A percentile compares a stretch with the other conserved stretches of the same genome.
These are phyloP conservation scores for Emericellopsis atlantica DNA, from an alignment of 2,329 filamentous ascomycete genomes.

Conservation along the genomic window DNA sequence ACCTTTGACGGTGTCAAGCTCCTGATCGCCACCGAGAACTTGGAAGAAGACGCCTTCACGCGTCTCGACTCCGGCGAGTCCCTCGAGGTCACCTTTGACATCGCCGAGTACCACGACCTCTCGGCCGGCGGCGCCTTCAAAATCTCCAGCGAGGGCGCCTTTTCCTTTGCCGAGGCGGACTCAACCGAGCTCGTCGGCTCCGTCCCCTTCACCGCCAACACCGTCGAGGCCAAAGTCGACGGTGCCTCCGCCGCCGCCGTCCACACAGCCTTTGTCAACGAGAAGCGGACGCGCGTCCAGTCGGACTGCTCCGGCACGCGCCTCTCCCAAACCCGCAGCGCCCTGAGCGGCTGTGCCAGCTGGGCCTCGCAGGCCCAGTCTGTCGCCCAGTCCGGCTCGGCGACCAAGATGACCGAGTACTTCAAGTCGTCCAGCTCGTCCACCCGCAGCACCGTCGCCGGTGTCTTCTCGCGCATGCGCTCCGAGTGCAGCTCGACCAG, in stretches of 20 bases:
- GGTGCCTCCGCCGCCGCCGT: slow-evolving; percentile 35
- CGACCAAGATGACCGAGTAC: slow-evolving; percentile 43
- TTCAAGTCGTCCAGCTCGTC: slow-evolving; percentile 44
- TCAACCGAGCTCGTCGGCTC: slow-evolving; percentile 35
- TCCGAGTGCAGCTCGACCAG: slow-evolving; percentile 39
- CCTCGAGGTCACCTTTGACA: slow-evolving; percentile 34
- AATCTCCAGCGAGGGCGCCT: slow-evolving; percentile 36
- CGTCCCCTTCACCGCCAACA: slow-evolving; percentile 42
- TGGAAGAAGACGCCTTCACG: slow-evolving; percentile 31
- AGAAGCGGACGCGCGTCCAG: slow-evolving; percentile 33
- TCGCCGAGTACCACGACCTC: slow-evolving; percentile 36
- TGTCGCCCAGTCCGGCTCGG: slow-evolving; percentile 29
- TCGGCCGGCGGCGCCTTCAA: slow-evolving; percentile 34
- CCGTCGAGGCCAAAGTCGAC: slow-evolving; percentile 41
- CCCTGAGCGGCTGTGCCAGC: slow-evolving; percentile 35
- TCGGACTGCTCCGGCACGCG: slow-evolving; percentile 35
- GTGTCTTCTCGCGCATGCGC: slow-evolving; percentile 37
- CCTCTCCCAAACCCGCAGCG: slow-evolving; percentile 23
- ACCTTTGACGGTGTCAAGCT: slow-evolving; percentile 37
- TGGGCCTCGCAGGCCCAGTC: slow-evolving; percentile 25
- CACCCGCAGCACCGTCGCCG: slow-evolving; percentile 34
- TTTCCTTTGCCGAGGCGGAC: slow-evolving; percentile 35
- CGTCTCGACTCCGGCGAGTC: slow-evolving; percentile 28
- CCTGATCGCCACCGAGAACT: slow-evolving; percentile 24
- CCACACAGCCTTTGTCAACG: slow-evolving; percentile 25